phyloP scores from a whole-genome alignment of 2,329 filamentous ascomycete species.

The Colletotrichum sp. region DNA sequence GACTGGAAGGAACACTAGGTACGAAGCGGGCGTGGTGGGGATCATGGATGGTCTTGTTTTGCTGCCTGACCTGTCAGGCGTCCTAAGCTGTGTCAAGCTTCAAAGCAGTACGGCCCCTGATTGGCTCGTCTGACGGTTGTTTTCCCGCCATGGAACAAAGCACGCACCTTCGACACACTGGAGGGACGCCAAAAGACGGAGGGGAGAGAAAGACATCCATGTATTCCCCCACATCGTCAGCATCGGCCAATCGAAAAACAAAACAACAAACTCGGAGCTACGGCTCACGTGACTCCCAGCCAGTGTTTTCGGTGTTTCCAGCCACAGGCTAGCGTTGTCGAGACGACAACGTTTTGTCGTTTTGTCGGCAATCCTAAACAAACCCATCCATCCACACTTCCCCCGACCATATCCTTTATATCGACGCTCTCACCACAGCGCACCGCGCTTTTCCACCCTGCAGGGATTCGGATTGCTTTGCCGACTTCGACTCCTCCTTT shows the following conservation, averaged over 20 bases:
- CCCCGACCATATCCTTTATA: slow-evolving; percentile 19
- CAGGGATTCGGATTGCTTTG: slow-evolving; percentile 12
- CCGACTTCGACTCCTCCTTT: neutral
- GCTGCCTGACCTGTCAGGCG: slow-evolving; percentile 2
- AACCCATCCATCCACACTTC: slow-evolving; percentile 6
- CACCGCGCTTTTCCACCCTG: slow-evolving; percentile 14
- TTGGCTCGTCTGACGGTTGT: neutral
- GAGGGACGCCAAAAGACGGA: neutral
- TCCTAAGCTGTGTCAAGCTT: neutral
- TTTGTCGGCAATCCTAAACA: neutral
- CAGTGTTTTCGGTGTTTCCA: neutral
- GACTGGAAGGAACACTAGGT: neutral
- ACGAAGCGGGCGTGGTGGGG: neutral
- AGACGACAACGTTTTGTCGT: neutral
- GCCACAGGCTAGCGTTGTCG: neutral
- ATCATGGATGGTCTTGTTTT: neutral
- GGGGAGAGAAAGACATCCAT: neutral
- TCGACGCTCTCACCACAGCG: slow-evolving; percentile 19
- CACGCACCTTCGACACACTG: neutral
- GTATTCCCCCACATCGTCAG: neutral
- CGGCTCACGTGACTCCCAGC: neutral
- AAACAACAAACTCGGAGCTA: neutral
- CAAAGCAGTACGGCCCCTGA: neutral
- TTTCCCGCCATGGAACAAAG: neutral
- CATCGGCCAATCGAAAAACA: neutral